Conservation (phyloP, 352 stramenopile genomes). For the Phytophthora melonis region DNA sequence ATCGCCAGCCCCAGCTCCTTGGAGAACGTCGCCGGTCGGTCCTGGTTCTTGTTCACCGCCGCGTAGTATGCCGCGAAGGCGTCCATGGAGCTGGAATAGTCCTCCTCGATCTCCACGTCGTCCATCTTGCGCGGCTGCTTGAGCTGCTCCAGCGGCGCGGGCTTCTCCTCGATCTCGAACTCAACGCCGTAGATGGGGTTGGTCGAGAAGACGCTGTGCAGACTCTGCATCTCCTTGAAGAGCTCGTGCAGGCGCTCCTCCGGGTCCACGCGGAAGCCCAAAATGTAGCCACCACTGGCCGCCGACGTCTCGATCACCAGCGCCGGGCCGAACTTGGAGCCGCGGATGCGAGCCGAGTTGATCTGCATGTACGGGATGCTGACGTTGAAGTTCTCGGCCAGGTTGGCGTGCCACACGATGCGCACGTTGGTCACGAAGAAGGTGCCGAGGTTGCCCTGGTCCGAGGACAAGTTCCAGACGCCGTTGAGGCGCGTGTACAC, state of each 20-base stretch:
- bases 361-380: slow-evolving; percentile 96
- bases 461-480: slow-evolving; percentile 93
- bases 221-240: slow-evolving; percentile 87
- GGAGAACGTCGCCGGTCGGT: slow-evolving; percentile 77
- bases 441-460: slow-evolving; percentile 93
- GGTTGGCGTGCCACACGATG: slow-evolving; percentile 93
- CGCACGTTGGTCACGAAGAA: slow-evolving; percentile 95
- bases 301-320: slow-evolving; percentile 92
- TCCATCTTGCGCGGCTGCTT: slow-evolving; percentile 81
- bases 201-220: slow-evolving; percentile 82
- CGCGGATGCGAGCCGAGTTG: slow-evolving; percentile 81
- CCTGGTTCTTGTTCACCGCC: slow-evolving; percentile 84
- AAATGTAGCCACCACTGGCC: slow-evolving; percentile 87
- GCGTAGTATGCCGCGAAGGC: slow-evolving; percentile 93
- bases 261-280: slow-evolving; percentile 93
- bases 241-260: slow-evolving; percentile 85
- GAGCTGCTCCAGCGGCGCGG: slow-evolving; percentile 63
- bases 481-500: slow-evolving; percentile 89
- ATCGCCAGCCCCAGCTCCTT: slow-evolving; percentile 88
- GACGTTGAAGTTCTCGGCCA: slow-evolving; percentile 96
- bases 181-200: slow-evolving; percentile 94
- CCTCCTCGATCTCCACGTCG: slow-evolving; percentile 92
- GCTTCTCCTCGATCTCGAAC: slow-evolving; percentile 85
- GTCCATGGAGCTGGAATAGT: slow-evolving; percentile 85
- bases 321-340: slow-evolving; percentile 92